Conservation (phyloP, 106 monocot species). For the Vanilla planifolia region DNA sequence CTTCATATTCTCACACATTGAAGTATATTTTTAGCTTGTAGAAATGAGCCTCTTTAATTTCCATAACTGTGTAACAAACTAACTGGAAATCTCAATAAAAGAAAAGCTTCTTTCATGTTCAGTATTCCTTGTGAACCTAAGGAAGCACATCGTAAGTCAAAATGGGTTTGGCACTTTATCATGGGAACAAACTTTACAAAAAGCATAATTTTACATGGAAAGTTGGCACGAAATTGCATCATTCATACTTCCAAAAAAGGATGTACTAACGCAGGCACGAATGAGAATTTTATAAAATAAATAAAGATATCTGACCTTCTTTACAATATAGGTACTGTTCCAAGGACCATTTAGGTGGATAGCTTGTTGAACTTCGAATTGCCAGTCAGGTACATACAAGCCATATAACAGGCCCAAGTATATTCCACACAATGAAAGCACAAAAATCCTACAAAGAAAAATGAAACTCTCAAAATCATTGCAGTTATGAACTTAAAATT, state of each 20-base stretch:
- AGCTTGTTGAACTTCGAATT: constrained; percentile 41
- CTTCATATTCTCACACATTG: no score
- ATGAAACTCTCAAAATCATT: constrained; percentile 5
- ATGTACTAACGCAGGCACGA: background rate
- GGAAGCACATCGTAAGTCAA: no score
- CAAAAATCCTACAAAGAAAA: constrained; percentile 35
- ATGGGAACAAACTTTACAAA: no score
- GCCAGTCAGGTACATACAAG: constrained; percentile 84
- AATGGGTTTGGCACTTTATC: no score
- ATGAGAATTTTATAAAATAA: background rate
- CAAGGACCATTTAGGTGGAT: constrained; percentile 14
- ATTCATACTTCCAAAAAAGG: background rate
- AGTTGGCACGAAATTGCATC: background rate
- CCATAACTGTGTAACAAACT: no score
- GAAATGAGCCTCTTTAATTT: no score
- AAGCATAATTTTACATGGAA: background rate
- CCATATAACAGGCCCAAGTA: constrained; percentile 66
- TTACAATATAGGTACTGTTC: constrained; percentile 10
- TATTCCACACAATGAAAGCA: constrained; percentile 39
- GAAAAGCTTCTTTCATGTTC: no score
- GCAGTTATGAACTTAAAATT: background rate
- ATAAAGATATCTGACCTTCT: constrained; percentile 26
- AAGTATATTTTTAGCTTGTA: no score
- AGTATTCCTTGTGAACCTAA: no score
- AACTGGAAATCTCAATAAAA: no score